Evolutionary conservation across 192 early-diverging fungal species (phyloP).

Genomic region (Neocallimastix lanati): DNA sequence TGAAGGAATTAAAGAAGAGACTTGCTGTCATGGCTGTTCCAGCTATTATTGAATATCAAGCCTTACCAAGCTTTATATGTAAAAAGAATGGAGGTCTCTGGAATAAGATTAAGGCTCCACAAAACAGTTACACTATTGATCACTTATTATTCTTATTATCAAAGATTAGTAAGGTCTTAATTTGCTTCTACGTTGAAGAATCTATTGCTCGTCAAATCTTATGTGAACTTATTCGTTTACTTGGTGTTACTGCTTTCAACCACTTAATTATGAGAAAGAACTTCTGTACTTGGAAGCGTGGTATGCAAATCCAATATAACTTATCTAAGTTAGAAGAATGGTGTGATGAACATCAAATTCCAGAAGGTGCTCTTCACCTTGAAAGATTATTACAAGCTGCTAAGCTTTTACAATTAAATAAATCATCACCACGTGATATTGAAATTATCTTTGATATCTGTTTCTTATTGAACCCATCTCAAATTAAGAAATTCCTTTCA

Average conservation of each 20-base stretch:
- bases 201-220: slow-evolving; percentile 82
- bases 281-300: slow-evolving; percentile 98
- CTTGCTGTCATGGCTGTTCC: slow-evolving; percentile 87
- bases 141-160: slow-evolving; percentile 84
- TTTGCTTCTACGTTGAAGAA: slow-evolving; percentile 90
- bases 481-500: slow-evolving; percentile 95
- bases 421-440: slow-evolving; percentile 69
- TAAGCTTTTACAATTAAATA: slow-evolving; percentile 90
- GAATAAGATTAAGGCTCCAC: slow-evolving; percentile 63
- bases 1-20: slow-evolving; percentile 91
- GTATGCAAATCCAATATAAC: slow-evolving; percentile 99
- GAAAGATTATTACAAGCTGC: slow-evolving; percentile 92
- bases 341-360: slow-evolving; percentile 88
- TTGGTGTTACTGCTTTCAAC: slow-evolving; percentile 91
- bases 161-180: slow-evolving; percentile 85
- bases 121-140: slow-evolving; percentile 74
- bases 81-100: slow-evolving; percentile 83
- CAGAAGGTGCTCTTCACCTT: slow-evolving; percentile 74
- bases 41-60: slow-evolving; percentile 92
- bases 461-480: slow-evolving; percentile 84
- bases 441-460: slow-evolving; percentile 98
- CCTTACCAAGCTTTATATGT: slow-evolving; percentile 80
- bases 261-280: slow-evolving; percentile 94
- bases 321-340: slow-evolving; percentile 93
- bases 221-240: slow-evolving; percentile 81